Evolutionary conservation across 1,284 basidiomycete genomes (phyloP).

Genomic region (Marasmius tenuissimus): DNA sequence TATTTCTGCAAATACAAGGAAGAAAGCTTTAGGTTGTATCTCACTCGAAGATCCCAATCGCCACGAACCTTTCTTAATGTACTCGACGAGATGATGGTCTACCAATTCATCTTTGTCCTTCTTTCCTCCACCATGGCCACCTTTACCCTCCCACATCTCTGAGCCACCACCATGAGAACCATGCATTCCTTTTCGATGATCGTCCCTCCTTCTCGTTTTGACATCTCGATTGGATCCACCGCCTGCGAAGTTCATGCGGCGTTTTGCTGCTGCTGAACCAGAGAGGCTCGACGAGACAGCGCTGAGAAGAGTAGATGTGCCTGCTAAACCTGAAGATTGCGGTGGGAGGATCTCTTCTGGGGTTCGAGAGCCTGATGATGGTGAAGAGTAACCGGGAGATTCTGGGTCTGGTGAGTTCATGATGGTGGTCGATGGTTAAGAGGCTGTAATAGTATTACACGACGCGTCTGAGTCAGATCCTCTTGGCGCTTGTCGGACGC

Average conservation of each 20-base stretch:
- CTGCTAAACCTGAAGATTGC: constrained; percentile 26
- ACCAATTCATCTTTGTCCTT: constrained; percentile 41
- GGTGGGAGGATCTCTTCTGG: constrained; percentile 30
- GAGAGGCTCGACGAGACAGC: constrained; percentile 32
- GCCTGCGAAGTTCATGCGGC: constrained; percentile 27
- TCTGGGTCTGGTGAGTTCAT: constrained; percentile 21
- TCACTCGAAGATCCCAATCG: too few species aligned
- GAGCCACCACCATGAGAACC: neutral
- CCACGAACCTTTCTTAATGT: constrained; percentile 36
- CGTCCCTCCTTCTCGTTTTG: constrained; percentile 39
- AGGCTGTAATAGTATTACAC: too few species aligned
- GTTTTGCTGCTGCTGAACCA: neutral
- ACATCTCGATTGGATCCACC: constrained; percentile 36
- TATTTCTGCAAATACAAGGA: constrained; percentile 32
- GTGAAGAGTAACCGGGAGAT: constrained; percentile 32
- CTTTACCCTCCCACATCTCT: constrained; percentile 11
- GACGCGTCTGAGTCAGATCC: too few species aligned
- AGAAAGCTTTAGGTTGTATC: neutral
- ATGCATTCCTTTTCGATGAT: constrained; percentile 24
- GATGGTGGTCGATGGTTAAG: neutral
- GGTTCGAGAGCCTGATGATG: constrained; percentile 38
- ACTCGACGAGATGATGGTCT: constrained; percentile 37
- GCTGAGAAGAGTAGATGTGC: constrained; percentile 31
- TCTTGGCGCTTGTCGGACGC: too few species aligned
- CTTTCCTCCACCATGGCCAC: constrained; percentile 21